These are phyloP conservation scores for Leishmania braziliensis DNA, from an alignment of 208 protist species.

Conservation along the genomic window DNA sequence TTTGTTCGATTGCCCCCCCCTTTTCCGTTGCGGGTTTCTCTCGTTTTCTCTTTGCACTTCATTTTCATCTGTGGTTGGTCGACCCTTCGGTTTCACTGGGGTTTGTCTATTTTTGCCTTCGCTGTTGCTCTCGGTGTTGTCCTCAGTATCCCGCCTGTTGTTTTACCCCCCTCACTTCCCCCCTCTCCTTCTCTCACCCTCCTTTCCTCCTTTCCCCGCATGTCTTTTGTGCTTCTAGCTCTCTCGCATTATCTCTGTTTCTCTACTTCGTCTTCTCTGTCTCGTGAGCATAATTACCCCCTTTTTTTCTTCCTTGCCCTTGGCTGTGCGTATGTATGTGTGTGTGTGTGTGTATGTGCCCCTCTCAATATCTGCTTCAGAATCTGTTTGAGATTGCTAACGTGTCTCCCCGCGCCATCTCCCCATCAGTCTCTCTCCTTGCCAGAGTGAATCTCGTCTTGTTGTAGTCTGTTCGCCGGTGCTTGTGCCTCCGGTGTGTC, in stretches of 20 bases:
- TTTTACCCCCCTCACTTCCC: neutral
- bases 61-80: neutral
- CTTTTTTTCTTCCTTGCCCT: neutral
- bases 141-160: neutral
- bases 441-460: neutral
- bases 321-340: neutral
- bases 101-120: neutral
- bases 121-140: neutral
- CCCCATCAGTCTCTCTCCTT: neutral
- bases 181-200: neutral
- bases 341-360: neutral
- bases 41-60: slow-evolving; percentile 1
- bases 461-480: neutral
- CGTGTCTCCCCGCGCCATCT: neutral
- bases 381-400: neutral
- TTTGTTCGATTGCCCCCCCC: neutral
- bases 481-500: neutral
- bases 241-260: neutral
- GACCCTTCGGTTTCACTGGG: neutral
- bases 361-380: slow-evolving; percentile 1
- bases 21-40: neutral
- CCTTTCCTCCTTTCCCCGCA: neutral
- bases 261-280: neutral
- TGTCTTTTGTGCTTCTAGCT: neutral
- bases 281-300: neutral